Percentiles rank a stretch among this genome's conserved stretches.
Conservation (phyloP, 1,284 basidiomycete species). For the Tilletia walkeri region DNA sequence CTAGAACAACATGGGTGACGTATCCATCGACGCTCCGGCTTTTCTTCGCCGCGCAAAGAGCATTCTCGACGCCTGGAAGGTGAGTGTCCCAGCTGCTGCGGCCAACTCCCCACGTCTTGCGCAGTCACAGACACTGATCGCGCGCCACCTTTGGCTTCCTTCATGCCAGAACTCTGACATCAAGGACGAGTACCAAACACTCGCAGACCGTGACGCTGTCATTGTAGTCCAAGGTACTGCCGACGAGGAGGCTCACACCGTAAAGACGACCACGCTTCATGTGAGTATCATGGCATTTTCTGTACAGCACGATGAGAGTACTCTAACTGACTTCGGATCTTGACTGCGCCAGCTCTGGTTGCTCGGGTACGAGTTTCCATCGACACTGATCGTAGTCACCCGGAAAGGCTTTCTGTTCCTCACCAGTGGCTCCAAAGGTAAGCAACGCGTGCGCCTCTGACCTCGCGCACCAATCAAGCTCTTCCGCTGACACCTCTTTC, state of each 20-base stretch:
- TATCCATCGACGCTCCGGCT: slow-evolving; percentile 39
- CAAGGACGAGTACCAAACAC: slow-evolving; percentile 27
- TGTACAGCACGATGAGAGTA: not conserved
- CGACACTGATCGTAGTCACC: slow-evolving; percentile 80
- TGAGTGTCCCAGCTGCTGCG: not conserved
- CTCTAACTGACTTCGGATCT: not conserved
- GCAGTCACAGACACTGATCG: not conserved
- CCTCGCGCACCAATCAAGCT: not conserved
- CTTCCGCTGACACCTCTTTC: not conserved
- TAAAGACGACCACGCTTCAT: slow-evolving; percentile 40
- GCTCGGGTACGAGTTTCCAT: slow-evolving; percentile 93
- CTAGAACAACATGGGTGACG: slow-evolving; percentile 27
- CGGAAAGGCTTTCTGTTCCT: slow-evolving; percentile 71
- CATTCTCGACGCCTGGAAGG: slow-evolving; percentile 36
- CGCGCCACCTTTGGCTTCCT: not conserved
- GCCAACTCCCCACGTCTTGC: no score
- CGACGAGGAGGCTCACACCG: slow-evolving; percentile 40
- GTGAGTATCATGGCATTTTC: slow-evolving; percentile 12
- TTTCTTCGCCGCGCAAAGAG: slow-evolving; percentile 35
- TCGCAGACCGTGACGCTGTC: slow-evolving; percentile 32
- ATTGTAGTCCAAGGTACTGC: slow-evolving; percentile 38
- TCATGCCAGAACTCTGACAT: slow-evolving; percentile 20
- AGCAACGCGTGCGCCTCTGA: slow-evolving; percentile 21
- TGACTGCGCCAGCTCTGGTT: slow-evolving; percentile 74
- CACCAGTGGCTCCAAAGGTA: slow-evolving; percentile 86